Conservation (phyloP, 1,139 yeast genomes). For the Groenewaldozyma sp. region DNA sequence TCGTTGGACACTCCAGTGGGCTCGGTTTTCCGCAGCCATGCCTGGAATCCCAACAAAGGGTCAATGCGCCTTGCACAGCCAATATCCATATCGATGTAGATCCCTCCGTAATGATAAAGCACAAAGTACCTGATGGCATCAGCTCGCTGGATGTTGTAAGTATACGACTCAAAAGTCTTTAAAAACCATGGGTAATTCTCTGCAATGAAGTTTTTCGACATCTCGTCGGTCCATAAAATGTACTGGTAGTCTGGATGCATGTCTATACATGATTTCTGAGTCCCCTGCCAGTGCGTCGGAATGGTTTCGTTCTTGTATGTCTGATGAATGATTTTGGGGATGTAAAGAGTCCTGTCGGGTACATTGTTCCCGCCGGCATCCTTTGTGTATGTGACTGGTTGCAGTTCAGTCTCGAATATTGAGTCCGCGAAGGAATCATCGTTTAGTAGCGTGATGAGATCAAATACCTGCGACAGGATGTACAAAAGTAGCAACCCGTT, state of each 20-base stretch:
- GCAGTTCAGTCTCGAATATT: conserved; percentile 48
- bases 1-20: conserved; percentile 93
- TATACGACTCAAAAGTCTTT: conserved; percentile 65
- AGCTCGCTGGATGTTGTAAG: conserved; percentile 79
- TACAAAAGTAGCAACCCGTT: conserved; percentile 39
- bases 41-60: conserved; percentile 71
- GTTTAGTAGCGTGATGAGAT: conserved; percentile 62
- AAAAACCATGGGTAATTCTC: conserved; percentile 83
- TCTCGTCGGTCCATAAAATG: conserved; percentile 79
- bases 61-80: conserved; percentile 74
- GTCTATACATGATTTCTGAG: conserved; percentile 67
- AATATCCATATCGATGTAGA: conserved; percentile 84
- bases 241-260: conserved; percentile 82
- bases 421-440: conserved; percentile 66
- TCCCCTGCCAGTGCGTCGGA: conserved; percentile 73
- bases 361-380: conserved; percentile 7
- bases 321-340: conserved; percentile 90
- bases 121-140: conserved; percentile 90
- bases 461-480: conserved; percentile 57
- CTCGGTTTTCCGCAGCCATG: conserved; percentile 75
- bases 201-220: conserved; percentile 68
- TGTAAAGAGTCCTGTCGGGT: conserved; percentile 29
- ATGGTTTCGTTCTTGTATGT: conserved; percentile 72
- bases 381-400: conserved; percentile 16
- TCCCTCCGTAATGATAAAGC: conserved; percentile 75